These are phyloP conservation scores for Monosporascus sp. DNA, from an alignment of 2,329 filamentous ascomycete species.

Conservation along the genomic window DNA sequence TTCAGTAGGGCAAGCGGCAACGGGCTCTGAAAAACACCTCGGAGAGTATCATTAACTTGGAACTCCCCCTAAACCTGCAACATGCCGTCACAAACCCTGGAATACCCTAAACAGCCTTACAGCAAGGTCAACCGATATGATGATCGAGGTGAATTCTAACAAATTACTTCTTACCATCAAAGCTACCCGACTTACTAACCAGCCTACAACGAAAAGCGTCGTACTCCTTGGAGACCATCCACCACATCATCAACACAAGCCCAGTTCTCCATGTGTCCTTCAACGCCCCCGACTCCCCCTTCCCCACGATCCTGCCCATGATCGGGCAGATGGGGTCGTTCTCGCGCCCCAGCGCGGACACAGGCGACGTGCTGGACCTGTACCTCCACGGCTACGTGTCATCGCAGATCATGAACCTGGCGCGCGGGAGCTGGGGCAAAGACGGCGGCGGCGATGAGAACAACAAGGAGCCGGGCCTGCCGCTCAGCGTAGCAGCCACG, in stretches of 20 bases:
- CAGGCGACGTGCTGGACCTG: constrained; percentile 62
- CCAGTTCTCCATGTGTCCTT: constrained; percentile 78
- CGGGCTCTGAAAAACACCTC: too few species aligned
- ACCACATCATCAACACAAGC: constrained; percentile 68
- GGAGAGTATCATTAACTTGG: too few species aligned
- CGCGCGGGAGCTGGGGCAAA: constrained; percentile 27
- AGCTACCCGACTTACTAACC: constrained; percentile 2
- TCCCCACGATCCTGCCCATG: constrained; percentile 77
- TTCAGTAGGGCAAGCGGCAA: too few species aligned
- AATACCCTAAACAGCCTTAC: constrained; percentile 58
- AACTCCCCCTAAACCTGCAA: constrained; percentile 8
- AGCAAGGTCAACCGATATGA: constrained; percentile 65
- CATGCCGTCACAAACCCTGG: constrained; percentile 40
- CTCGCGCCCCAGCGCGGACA: constrained; percentile 50
- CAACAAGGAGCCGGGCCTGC: constrained; percentile 47
- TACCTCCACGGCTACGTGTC: constrained; percentile 85
- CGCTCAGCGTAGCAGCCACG: constrained; percentile 66
- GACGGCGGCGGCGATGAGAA: constrained; percentile 4
- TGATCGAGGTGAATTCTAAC: constrained; percentile 46
- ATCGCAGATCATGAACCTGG: constrained; percentile 67
- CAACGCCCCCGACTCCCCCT: constrained; percentile 56
- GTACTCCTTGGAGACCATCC: constrained; percentile 69
- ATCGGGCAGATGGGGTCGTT: constrained; percentile 78
- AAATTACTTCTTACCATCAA: too few species aligned
- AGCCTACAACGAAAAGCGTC: constrained; percentile 40